A percentile compares a stretch with the other conserved stretches of the same genome.
Evolutionary conservation across 768 basidiomycete genomes (phyloP).

Genomic region (Phlebiopsis gigantea): DNA sequence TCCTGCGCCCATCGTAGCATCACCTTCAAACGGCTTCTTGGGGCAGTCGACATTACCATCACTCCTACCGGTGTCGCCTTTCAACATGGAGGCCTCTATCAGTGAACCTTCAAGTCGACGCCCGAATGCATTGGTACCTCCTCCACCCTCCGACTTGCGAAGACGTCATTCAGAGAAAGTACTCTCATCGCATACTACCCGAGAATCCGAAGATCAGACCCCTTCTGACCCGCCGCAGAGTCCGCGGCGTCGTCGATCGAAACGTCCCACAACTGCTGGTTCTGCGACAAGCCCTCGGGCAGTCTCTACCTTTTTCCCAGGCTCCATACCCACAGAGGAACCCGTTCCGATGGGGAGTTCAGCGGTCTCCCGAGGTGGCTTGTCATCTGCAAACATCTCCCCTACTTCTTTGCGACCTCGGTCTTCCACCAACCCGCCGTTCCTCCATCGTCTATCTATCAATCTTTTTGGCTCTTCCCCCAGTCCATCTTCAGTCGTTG

Average conservation of each 20-base stretch:
- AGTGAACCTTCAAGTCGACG: slow-evolving; percentile 15
- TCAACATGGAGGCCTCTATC: slow-evolving; percentile 29
- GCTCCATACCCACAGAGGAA: slow-evolving; percentile 13
- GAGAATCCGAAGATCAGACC: neutral
- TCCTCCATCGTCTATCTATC: slow-evolving; percentile 65
- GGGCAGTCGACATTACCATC: slow-evolving; percentile 32
- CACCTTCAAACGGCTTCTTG: slow-evolving; percentile 22
- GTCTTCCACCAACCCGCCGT: slow-evolving; percentile 60
- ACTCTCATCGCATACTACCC: slow-evolving; percentile 6
- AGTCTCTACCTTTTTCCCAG: slow-evolving; percentile 16
- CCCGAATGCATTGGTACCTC: slow-evolving; percentile 18
- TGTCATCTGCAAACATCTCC: slow-evolving; percentile 17
- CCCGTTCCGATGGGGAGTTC: slow-evolving; percentile 9
- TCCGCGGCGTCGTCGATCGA: slow-evolving; percentile 14
- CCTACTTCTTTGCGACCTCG: slow-evolving; percentile 27
- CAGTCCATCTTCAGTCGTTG: slow-evolving; percentile 27
- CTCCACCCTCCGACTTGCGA: slow-evolving; percentile 30
- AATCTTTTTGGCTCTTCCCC: slow-evolving; percentile 52
- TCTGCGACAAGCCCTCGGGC: slow-evolving; percentile 14
- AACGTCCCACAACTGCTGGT: slow-evolving; percentile 24
- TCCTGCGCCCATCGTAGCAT: slow-evolving; percentile 25
- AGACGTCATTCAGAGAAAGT: slow-evolving; percentile 37
- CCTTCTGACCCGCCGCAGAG: slow-evolving; percentile 8
- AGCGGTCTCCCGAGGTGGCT: slow-evolving; percentile 5
- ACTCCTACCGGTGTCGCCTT: slow-evolving; percentile 39